These are phyloP conservation scores for Cryptococcus floricola DNA, from an alignment of 1,284 basidiomycete species.

Conservation along the genomic window DNA sequence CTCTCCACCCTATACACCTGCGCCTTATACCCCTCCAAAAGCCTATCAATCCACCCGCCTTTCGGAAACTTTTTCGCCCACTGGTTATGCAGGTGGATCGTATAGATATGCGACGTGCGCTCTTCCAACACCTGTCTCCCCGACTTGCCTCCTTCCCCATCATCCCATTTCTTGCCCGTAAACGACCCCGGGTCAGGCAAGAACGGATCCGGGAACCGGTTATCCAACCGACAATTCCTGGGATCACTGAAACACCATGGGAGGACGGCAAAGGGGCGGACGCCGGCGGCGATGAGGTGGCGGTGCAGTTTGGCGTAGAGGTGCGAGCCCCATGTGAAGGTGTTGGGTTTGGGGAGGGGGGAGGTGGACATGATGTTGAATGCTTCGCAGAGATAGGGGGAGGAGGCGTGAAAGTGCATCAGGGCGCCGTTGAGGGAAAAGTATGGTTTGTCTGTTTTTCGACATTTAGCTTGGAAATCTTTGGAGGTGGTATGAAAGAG, in stretches of 20 bases:
- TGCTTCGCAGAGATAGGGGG: constrained; percentile 90
- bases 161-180: constrained; percentile 61
- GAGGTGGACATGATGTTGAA: constrained; percentile 81
- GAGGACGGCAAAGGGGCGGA: constrained; percentile 81
- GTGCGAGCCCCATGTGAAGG: constrained; percentile 86
- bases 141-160: constrained; percentile 52
- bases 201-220: constrained; percentile 86
- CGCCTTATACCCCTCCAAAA: constrained; percentile 62
- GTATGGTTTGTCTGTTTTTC: constrained; percentile 69
- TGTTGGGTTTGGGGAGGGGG: constrained; percentile 64
- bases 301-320: constrained; percentile 85
- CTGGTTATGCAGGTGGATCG: constrained; percentile 87
- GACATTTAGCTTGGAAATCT: not conserved
- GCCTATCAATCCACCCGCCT: constrained; percentile 72
- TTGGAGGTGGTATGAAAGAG: not conserved
- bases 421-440: constrained; percentile 83
- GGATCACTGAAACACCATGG: constrained; percentile 91
- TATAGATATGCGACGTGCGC: constrained; percentile 69
- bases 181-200: constrained; percentile 57
- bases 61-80: constrained; percentile 78
- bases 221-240: constrained; percentile 81
- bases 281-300: constrained; percentile 64
- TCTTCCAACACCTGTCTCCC: constrained; percentile 55
- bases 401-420: constrained; percentile 82
- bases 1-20: constrained; percentile 23